Percentiles rank a stretch among this genome's conserved stretches.
Conservation (phyloP, 2,329 filamentous ascomycete genomes). For the Diplodia scrobiculata region DNA sequence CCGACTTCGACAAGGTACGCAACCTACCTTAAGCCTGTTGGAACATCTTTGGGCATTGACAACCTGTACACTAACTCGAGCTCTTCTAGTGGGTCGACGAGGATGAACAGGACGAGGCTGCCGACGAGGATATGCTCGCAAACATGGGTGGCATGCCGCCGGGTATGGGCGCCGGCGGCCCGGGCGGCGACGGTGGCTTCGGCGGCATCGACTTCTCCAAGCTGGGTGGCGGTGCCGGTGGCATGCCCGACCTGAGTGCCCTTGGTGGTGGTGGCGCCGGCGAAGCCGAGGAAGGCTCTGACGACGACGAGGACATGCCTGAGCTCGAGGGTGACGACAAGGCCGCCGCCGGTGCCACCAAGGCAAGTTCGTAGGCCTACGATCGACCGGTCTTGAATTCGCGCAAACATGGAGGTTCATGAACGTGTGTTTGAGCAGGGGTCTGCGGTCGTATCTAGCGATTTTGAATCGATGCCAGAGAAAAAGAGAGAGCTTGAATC, state of each 20-base stretch:
- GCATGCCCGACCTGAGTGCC: slow-evolving; percentile 45
- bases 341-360: slow-evolving; percentile 30
- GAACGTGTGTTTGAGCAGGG: background rate
- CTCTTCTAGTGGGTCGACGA: slow-evolving; percentile 79
- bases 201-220: slow-evolving; percentile 93
- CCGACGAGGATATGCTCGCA: slow-evolving; percentile 60
- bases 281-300: slow-evolving; percentile 61
- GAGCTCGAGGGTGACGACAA: slow-evolving; percentile 56
- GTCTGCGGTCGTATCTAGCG: slow-evolving; percentile 19
- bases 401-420: background rate
- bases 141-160: slow-evolving; percentile 52
- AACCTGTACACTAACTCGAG: slow-evolving; percentile 33
- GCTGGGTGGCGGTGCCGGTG: slow-evolving; percentile 58
- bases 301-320: slow-evolving; percentile 79
- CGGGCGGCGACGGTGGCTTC: slow-evolving; percentile 65
- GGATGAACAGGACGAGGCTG: slow-evolving; percentile 92
- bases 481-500: slow-evolving; percentile 1
- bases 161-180: slow-evolving; percentile 52
- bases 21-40: background rate
- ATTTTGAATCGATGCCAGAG: slow-evolving; percentile 4
- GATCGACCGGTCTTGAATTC: background rate
- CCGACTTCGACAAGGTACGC: slow-evolving; percentile 89
- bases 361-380: slow-evolving; percentile 33
- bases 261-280: slow-evolving; percentile 50
- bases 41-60: background rate